These are phyloP conservation scores for Paratinospora sagittata DNA, from an alignment of 164 flowering plant species.

Conservation along the genomic window DNA sequence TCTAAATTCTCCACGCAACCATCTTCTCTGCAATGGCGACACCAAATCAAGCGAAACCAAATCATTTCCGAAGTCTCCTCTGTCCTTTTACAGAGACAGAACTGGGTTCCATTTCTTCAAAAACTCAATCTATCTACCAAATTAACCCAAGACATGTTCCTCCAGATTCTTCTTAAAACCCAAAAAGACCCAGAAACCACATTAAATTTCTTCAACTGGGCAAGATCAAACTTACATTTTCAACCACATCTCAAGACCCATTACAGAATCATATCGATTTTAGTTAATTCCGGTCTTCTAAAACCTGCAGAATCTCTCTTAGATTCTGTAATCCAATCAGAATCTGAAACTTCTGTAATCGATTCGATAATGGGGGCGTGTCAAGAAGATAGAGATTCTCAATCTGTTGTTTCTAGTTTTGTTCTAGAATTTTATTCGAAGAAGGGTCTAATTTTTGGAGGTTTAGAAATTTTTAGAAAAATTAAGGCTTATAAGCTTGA, in stretches of 20 bases:
- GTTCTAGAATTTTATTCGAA: conserved; percentile 42
- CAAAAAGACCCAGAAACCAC: conserved; percentile 45
- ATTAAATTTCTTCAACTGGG: conserved; percentile 63
- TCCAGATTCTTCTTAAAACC: conserved; percentile 46
- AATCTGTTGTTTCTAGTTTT: conserved; percentile 30
- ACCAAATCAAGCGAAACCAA: conserved; percentile 32
- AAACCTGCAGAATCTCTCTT: conserved; percentile 34
- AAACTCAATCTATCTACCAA: conserved; percentile 37
- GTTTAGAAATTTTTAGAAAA: conserved; percentile 31
- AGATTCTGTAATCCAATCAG: conserved; percentile 30
- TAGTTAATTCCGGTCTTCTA: conserved; percentile 28
- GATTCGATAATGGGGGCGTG: conserved; percentile 30
- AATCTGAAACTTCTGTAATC: conserved; percentile 26
- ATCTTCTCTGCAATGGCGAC: conserved; percentile 46
- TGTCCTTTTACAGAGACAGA: conserved; percentile 44
- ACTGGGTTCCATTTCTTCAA: conserved; percentile 46
- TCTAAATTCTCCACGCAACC: background rate
- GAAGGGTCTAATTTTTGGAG: conserved; percentile 34
- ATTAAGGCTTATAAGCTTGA: conserved; percentile 21
- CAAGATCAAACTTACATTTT: conserved; percentile 34
- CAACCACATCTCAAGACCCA: conserved; percentile 45
- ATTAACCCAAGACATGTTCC: conserved; percentile 45
- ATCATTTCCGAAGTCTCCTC: conserved; percentile 27
- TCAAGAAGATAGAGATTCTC: conserved; percentile 28
- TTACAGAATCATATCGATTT: conserved; percentile 30